These are phyloP conservation scores for Cryphonectria naterciae DNA, from an alignment of 2,329 filamentous ascomycete genomes.

Conservation along the genomic window DNA sequence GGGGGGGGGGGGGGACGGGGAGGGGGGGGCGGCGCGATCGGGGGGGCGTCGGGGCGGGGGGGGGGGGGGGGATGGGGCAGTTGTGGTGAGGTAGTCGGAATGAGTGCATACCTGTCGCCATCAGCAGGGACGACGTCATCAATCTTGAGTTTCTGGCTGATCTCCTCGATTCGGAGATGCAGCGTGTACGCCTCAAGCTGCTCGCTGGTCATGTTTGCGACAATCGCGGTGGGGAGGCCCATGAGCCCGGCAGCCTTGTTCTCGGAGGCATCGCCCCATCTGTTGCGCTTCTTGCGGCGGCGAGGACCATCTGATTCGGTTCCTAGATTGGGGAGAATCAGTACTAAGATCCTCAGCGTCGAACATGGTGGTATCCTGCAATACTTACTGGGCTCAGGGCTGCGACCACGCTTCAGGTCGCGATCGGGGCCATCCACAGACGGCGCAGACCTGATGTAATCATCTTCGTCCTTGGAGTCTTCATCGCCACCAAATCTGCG, in stretches of 20 bases:
- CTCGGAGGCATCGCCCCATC: slow-evolving; percentile 96
- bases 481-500: slow-evolving; percentile 73
- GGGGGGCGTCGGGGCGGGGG: too few species aligned
- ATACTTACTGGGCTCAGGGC: slow-evolving; percentile 77
- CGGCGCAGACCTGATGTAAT: slow-evolving; percentile 27
- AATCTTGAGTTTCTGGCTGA: slow-evolving; percentile 98
- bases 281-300: slow-evolving; percentile 96
- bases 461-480: slow-evolving; percentile 29
- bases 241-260: slow-evolving; percentile 99
- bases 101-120: slow-evolving; percentile 77
- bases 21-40: too few species aligned
- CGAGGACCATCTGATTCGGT: slow-evolving; percentile 74
- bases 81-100: not conserved
- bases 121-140: slow-evolving; percentile 98
- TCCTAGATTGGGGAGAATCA: slow-evolving; percentile 42
- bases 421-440: slow-evolving; percentile 41
- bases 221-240: slow-evolving; percentile 94
- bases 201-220: slow-evolving; percentile 97
- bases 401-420: slow-evolving; percentile 84
- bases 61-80: too few species aligned
- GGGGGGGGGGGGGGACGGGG: too few species aligned
- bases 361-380: not conserved
- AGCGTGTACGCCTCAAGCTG: slow-evolving; percentile 97
- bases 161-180: slow-evolving; percentile 97
- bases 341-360: not conserved